Evolutionary conservation across 2,329 filamentous ascomycete genomes (phyloP).

Genomic region (Aulographum hederae): DNA sequence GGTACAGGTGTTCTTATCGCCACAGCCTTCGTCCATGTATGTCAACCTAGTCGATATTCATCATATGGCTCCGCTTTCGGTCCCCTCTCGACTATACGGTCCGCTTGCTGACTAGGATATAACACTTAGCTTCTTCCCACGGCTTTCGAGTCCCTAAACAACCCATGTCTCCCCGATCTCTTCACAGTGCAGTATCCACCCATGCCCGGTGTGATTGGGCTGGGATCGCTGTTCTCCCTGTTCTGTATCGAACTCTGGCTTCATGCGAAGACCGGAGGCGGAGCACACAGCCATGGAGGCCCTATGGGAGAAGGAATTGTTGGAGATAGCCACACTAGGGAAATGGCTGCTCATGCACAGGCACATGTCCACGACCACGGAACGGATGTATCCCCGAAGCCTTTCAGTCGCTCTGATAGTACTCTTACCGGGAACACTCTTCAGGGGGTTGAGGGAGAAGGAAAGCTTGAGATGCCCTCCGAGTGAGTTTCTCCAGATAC

Average conservation of each 20-base stretch:
- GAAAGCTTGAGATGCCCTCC: too few relatives aligned
- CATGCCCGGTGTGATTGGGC: conserved; percentile 47
- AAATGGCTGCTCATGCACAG: neutral
- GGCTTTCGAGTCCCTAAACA: conserved; percentile 31
- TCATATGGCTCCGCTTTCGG: too few relatives aligned
- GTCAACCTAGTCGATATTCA: conserved; percentile 3
- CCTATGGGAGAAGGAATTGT: too few relatives aligned
- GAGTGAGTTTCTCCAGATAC: too few relatives aligned
- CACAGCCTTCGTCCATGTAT: conserved; percentile 60
- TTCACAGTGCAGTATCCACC: conserved; percentile 42
- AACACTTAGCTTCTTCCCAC: conserved; percentile 32
- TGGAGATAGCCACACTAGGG: conserved; percentile 14
- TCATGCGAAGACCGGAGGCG: conserved; percentile 38
- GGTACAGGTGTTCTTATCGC: conserved; percentile 71
- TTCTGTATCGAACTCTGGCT: conserved; percentile 46
- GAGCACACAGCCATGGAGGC: conserved; percentile 40
- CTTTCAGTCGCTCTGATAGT: too few relatives aligned
- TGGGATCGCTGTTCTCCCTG: conserved; percentile 40
- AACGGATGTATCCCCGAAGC: too few relatives aligned
- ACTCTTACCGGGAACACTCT: too few relatives aligned
- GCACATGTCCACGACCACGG: too few relatives aligned
- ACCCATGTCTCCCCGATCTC: conserved; percentile 36
- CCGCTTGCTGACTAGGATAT: conserved; percentile 3
- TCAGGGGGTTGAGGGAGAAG: too few relatives aligned
- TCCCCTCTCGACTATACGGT: too few relatives aligned